Base-by-base conservation (phyloP, 192 early-diverging fungal species). In the Backusella morwellensis region DNA sequence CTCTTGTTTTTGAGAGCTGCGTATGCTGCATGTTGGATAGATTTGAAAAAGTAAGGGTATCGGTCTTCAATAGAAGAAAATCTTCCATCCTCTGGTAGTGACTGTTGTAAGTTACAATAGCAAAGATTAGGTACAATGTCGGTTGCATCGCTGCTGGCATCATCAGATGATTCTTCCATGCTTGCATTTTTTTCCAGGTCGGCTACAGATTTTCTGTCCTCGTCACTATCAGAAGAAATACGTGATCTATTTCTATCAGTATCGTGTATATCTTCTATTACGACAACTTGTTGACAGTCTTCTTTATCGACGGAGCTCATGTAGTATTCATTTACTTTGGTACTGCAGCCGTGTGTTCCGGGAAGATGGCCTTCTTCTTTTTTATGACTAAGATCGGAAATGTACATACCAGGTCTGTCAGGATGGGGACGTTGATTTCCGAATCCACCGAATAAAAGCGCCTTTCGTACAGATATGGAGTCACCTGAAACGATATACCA, bases 11-110 rank as follows among this genome's bases (percentile, higher is more conserved):
- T 63, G 23, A 77, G 26, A 34, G 81, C 81, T 35, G 81, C 71
- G 32, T 59, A 15, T 12, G 75, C 72, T 26, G 81, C 81, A 23
- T 78, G 74, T 50, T 74, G 70, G 15, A 83, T 52, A 29, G 77
- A 72, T 23, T 68, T 44, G 34, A 75, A 78, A 63, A 83, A 83
- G 75, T 63, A 79, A 3, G 74, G 77, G 72, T 79, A 79, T 35
- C 52, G 41, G 35, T 83, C 81, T 34, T 54, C 74, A 35, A 83
- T 66, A n/a, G 47, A 40, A n/a, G 52, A 35, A n/a, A 79, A 68
- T 9, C 17, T 42, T 29, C 56, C 56, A 29, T 26, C 35, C 12
- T 63, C 56, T 63, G 8, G 56, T 12, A 11, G 56, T 12, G 23
- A 29, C 4, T 63, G 56, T 29, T 63, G 56, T 63, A 63, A 29